Evolutionary conservation across 345 rosid genomes (phyloP).

Genomic region (Boechera retrofracta): DNA sequence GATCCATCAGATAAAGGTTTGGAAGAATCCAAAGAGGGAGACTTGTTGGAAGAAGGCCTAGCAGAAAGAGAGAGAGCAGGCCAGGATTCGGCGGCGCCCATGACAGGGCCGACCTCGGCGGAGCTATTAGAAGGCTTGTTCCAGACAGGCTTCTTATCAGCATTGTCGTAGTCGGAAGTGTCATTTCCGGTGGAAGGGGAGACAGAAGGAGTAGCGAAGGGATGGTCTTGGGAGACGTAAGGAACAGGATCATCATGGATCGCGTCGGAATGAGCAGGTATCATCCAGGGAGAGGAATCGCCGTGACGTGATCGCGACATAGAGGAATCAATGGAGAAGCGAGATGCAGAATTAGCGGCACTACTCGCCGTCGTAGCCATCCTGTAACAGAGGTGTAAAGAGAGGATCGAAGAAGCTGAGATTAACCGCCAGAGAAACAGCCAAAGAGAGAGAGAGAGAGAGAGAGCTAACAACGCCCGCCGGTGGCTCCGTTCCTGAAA

Average conservation of each 20-base stretch:
- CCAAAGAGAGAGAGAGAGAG: neutral
- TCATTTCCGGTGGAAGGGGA: neutral
- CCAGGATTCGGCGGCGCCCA: conserved; percentile 45
- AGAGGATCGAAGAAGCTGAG: conserved; percentile 1
- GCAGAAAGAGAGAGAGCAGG: conserved; percentile 56
- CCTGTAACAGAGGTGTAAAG: neutral
- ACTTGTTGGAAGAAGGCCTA: conserved; percentile 46
- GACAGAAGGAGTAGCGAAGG: neutral
- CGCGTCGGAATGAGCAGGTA: neutral
- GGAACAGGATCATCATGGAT: conserved; percentile 6
- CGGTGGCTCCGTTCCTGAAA: conserved; percentile 17
- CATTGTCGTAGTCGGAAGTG: conserved; percentile 40
- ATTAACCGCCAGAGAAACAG: neutral
- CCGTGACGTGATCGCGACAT: conserved; percentile 30
- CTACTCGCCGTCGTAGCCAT: conserved; percentile 36
- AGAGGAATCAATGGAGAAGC: conserved; percentile 31
- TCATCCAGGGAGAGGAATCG: conserved; percentile 31
- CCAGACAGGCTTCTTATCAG: conserved; percentile 59
- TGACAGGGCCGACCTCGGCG: conserved; percentile 38
- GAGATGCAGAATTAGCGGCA: conserved; percentile 19
- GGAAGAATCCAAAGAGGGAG: conserved; percentile 31
- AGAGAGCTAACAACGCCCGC: neutral
- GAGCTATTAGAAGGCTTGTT: conserved; percentile 56
- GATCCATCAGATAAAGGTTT: conserved; percentile 29
- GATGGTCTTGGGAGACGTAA: neutral